Evolutionary conservation across 805 yeast genomes (phyloP).

Genomic region (Hanseniaspora nectarophila): DNA sequence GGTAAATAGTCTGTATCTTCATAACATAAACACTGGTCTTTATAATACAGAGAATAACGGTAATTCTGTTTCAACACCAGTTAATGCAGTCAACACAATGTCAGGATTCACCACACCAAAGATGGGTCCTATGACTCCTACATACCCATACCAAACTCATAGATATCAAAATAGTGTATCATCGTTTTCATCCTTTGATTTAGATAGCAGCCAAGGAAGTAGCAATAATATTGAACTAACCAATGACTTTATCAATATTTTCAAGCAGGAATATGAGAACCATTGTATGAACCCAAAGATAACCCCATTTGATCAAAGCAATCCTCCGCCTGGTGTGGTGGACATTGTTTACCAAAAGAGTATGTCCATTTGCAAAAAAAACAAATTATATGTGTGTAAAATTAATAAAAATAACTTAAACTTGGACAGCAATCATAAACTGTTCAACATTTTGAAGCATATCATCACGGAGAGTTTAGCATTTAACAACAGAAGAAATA

Average conservation of each 20-base stretch:
- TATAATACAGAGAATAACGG: neutral
- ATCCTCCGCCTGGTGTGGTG: conserved; percentile 58
- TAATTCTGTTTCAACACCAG: neutral
- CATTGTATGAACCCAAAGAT: conserved; percentile 46
- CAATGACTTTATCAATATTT: conserved; percentile 34
- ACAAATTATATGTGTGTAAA: conserved; percentile 7
- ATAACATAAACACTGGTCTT: neutral
- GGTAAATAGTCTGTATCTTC: conserved; percentile 6
- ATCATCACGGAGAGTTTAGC: conserved; percentile 20
- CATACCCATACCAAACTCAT: conserved; percentile 17
- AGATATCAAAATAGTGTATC: conserved; percentile 22
- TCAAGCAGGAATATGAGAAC: conserved; percentile 37
- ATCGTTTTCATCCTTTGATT: conserved; percentile 20
- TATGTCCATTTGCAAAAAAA: neutral
- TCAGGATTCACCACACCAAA: neutral
- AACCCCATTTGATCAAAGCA: conserved; percentile 54
- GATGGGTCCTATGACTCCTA: conserved; percentile 12
- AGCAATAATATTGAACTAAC: conserved; percentile 20
- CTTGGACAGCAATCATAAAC: conserved; percentile 3
- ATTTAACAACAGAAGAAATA: conserved; percentile 17
- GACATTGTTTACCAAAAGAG: conserved; percentile 46
- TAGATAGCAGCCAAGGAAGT: conserved; percentile 9
- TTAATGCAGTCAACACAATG: neutral
- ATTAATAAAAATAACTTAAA: conserved; percentile 2
- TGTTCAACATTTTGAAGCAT: conserved; percentile 15